Evolutionary conservation across 345 rosid genomes (phyloP), one percentile per base, ranked within the genome.

Genomic region (Arabis alpina): DNA sequence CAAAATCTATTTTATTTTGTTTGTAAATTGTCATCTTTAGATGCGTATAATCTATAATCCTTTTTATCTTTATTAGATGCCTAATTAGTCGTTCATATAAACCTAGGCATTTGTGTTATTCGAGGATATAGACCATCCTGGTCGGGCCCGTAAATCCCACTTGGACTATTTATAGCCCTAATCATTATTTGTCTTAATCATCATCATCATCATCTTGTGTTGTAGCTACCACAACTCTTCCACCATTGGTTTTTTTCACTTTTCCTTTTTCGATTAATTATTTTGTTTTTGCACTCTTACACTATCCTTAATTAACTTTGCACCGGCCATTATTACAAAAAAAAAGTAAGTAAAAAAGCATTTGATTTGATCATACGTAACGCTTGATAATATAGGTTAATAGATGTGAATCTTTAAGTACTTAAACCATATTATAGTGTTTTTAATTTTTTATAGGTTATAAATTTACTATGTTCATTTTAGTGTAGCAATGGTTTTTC

Each of bases 61-160:
- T 37, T 32, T 54, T 10, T 6, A 25, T 37, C 27, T 59, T 19
- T 19, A 19, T 24, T 34, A 64, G 27, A 54, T 54, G 56, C 28
- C 6, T 24, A 71, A 61, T 47, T 47, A 14, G 54, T 63, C 64
- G 27, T 42, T 72, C 49, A 15, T 55, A 47, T 56, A 47, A 64
- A 59, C 73, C 34, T 32, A 66, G 54, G 72, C 45, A 24, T 19
- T 19, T 53, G 63, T 73, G 54, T 44, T 32, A 43, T 34, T 59
- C 12, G 47, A 59, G 68, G 54, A 27, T 30, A 58, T 66, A 74
- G 73, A 54, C 42, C 68, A 74, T 55, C 77, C 42, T 74, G 73
- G 77, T 74, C 68, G 68, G 77, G 42, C 61, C 77, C 61, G 45
- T 50, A 42, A 41, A 66, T 50, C 66, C 72, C 68, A 74, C 77